These are phyloP conservation scores for Teunomyces tritomae DNA, from an alignment of 805 yeast species.

Conservation along the genomic window DNA sequence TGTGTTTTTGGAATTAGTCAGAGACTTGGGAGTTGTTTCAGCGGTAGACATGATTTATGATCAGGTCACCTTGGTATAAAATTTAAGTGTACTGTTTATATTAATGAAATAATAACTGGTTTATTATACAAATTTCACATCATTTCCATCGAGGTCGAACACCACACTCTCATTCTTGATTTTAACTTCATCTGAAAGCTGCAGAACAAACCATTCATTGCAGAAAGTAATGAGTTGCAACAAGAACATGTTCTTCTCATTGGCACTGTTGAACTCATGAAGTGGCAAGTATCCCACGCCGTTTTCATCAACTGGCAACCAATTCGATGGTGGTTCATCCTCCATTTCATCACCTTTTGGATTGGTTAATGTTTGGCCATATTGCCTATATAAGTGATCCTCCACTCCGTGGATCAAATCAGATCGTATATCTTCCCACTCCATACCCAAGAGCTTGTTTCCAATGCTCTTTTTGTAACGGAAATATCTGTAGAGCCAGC, in stretches of 20 bases:
- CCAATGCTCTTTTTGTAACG: conserved; percentile 34
- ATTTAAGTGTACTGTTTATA: not conserved
- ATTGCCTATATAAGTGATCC: conserved; percentile 30
- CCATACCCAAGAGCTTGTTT: conserved; percentile 38
- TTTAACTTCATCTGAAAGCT: not conserved
- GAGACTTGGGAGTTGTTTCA: conserved; percentile 8
- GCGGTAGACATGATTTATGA: conserved; percentile 2
- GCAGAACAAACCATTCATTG: conserved; percentile 22
- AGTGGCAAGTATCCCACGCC: conserved; percentile 22
- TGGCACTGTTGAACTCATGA: conserved; percentile 32
- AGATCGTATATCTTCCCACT: conserved; percentile 42
- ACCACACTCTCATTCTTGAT: conserved; percentile 7
- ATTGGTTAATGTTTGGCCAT: conserved; percentile 22
- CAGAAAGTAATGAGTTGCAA: conserved; percentile 24
- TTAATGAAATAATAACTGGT: not conserved
- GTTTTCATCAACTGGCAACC: conserved; percentile 4
- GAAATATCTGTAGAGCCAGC: conserved; percentile 34
- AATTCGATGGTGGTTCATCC: not conserved
- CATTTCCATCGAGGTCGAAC: conserved; percentile 25
- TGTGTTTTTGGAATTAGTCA: conserved; percentile 19
- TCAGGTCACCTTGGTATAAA: not conserved
- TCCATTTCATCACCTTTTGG: not conserved
- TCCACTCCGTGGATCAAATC: conserved; percentile 39
- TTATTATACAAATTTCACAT: conserved; percentile 2
- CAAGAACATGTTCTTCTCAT: conserved; percentile 28